Base-by-base conservation (phyloP, 129 eudicot genomes). In the Tagetes erecta region DNA sequence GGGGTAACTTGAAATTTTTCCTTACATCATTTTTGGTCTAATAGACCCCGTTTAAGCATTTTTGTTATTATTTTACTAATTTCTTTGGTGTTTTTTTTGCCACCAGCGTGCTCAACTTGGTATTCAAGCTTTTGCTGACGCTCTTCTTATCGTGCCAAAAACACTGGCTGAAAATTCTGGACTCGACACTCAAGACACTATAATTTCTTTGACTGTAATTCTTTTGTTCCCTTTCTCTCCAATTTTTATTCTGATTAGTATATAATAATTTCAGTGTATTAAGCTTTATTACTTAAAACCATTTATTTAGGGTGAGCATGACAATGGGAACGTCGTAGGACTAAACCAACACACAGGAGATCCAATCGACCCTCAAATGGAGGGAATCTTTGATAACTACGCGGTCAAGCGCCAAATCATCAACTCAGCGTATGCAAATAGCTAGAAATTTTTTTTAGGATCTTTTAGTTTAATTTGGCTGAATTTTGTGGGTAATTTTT, bases 121-220 rank as follows among this genome's bases (percentile, higher is more conserved):
- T 36, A 84, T 93, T 50, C 89, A 93, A 86, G 98, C 98, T 63
- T 93, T 93, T 86, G 96, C 98, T 56, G 86, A 93, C 75, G 98
- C 98, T 10, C 96, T 93, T 38, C 96, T 93, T 52, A 87, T 90
- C 68, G 85, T 93, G 51, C 98, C 98, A 34, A 93, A 93, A 84
- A 93, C 95, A 10, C 91, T 93, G 64, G 95, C 98, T 67, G 98
- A 90, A 66, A 93, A 93, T 80, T 88, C 96, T 66, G 98, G 98
- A 81, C 98, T 93, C 57, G 98, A 93, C 78, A 93, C 98, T 34
- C 98, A 90, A 76, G 98, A 93, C 76, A 92, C 84, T 38, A 90
- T 93, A 60, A 93, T 90, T 79, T 79, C 91, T 46, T 85, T 93
- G 47, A 93, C 95, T 87, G 98, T 93, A 90, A 76, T 11, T 64